A percentile compares a stretch with the other conserved stretches of the same genome.
Conservation (phyloP, 1,139 yeast genomes). For the Debaryomyces subglobosus region DNA sequence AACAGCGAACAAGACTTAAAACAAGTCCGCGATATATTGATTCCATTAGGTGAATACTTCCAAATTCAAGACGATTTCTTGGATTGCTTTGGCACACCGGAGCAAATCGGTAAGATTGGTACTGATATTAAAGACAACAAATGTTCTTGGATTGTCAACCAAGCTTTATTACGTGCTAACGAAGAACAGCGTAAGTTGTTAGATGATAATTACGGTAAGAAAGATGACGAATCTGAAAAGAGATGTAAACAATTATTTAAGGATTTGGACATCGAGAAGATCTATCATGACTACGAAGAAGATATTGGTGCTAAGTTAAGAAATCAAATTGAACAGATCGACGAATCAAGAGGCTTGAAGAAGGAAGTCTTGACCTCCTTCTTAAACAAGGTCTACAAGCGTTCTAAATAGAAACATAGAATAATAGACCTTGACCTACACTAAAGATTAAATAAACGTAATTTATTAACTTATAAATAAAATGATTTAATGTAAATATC, state of each 20-base stretch:
- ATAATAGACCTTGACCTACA: not conserved
- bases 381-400: slow-evolving; percentile 89
- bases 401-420: slow-evolving; percentile 64
- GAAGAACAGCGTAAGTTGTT: slow-evolving; percentile 81
- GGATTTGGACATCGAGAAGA: slow-evolving; percentile 70
- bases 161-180: slow-evolving; percentile 78
- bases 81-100: slow-evolving; percentile 97
- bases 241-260: slow-evolving; percentile 73
- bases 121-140: slow-evolving; percentile 98
- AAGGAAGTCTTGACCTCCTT: slow-evolving; percentile 80
- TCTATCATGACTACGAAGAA: slow-evolving; percentile 85
- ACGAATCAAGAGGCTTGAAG: slow-evolving; percentile 92
- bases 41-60: slow-evolving; percentile 97
- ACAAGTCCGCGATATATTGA: slow-evolving; percentile 85
- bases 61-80: slow-evolving; percentile 98
- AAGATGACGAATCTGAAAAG: slow-evolving; percentile 70
- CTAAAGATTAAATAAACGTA: slow-evolving; percentile 4
- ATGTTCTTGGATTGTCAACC: slow-evolving; percentile 97
- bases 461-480: slow-evolving; percentile 6
- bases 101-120: slow-evolving; percentile 97
- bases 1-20: slow-evolving; percentile 70
- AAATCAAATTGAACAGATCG: slow-evolving; percentile 66
- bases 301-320: slow-evolving; percentile 65
- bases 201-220: slow-evolving; percentile 89
- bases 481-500: slow-evolving; percentile 5